Conservation (phyloP, 768 basidiomycete species). For the Mycena epipterygia region DNA sequence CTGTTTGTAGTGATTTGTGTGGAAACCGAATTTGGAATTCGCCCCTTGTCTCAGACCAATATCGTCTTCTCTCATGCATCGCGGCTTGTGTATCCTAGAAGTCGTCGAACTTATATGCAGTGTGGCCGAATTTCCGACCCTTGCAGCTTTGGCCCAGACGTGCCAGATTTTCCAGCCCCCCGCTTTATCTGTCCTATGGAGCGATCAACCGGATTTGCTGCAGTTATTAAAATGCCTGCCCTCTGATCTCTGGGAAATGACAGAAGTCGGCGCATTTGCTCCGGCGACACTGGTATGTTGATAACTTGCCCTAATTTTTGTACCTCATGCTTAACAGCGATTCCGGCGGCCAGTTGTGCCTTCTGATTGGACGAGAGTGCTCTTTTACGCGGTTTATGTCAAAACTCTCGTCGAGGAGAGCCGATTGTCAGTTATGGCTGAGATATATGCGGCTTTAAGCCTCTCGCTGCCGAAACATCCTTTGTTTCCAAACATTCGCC, state of each 20-base stretch:
- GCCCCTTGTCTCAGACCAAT: too few species aligned
- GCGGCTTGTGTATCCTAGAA: slow-evolving; percentile 9
- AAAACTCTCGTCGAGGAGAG: slow-evolving; percentile 10
- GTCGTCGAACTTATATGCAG: slow-evolving; percentile 17
- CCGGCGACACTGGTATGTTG: background rate
- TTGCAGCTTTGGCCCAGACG: slow-evolving; percentile 1
- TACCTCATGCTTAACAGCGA: too few species aligned
- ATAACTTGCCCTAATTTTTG: too few species aligned
- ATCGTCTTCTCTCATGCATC: slow-evolving; percentile 2
- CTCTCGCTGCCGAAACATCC: slow-evolving; percentile 13
- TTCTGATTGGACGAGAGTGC: slow-evolving; percentile 18
- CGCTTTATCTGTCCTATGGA: slow-evolving; percentile 16
- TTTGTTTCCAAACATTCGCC: slow-evolving; percentile 22
- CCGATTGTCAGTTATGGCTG: background rate
- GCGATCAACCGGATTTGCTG: slow-evolving; percentile 3
- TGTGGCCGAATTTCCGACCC: slow-evolving; percentile 2
- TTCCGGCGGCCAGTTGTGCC: background rate
- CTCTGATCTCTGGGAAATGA: slow-evolving; percentile 11
- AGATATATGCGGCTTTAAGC: slow-evolving; percentile 3
- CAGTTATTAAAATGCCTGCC: slow-evolving; percentile 18
- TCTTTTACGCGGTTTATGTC: slow-evolving; percentile 20
- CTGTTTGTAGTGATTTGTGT: too few species aligned
- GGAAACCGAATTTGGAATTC: background rate
- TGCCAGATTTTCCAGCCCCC: slow-evolving; percentile 19
- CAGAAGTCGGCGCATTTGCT: too few species aligned